phyloP scores from a whole-genome alignment of 768 basidiomycete species.

The Suillus americanus region DNA sequence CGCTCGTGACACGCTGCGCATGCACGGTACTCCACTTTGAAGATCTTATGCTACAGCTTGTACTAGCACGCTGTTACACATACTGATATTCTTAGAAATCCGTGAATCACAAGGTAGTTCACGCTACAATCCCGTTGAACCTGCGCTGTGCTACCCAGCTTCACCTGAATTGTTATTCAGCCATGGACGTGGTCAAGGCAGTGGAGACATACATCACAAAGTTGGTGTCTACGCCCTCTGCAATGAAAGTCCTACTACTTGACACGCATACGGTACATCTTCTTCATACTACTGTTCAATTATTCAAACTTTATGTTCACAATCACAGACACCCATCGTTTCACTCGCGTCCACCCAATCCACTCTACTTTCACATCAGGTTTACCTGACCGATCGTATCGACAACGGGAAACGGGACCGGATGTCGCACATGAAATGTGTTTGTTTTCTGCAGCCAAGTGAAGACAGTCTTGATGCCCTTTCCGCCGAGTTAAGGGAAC shows the following conservation, averaged over 20 bases:
- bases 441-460: slow-evolving; percentile 86
- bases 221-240: slow-evolving; percentile 77
- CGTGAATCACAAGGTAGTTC: neutral
- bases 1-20: neutral
- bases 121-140: neutral
- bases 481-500: slow-evolving; percentile 81
- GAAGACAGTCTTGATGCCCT: slow-evolving; percentile 83
- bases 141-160: neutral
- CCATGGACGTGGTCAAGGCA: slow-evolving; percentile 95
- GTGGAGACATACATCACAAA: slow-evolving; percentile 92
- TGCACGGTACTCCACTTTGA: neutral
- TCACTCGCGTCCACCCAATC: slow-evolving; percentile 95
- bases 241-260: slow-evolving; percentile 95
- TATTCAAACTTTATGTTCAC: slow-evolving; percentile 4
- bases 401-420: slow-evolving; percentile 91
- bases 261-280: slow-evolving; percentile 86
- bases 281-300: neutral
- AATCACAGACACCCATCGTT: slow-evolving; percentile 86
- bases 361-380: slow-evolving; percentile 88
- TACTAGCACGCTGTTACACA: neutral
- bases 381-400: slow-evolving; percentile 96
- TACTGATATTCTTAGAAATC: neutral
- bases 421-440: slow-evolving; percentile 96
- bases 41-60: too few species aligned
- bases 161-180: neutral